Percentiles rank a stretch among this genome's conserved stretches.
Evolutionary conservation across 1,139 yeast genomes (phyloP).

Genomic region (Pichia sp.): DNA sequence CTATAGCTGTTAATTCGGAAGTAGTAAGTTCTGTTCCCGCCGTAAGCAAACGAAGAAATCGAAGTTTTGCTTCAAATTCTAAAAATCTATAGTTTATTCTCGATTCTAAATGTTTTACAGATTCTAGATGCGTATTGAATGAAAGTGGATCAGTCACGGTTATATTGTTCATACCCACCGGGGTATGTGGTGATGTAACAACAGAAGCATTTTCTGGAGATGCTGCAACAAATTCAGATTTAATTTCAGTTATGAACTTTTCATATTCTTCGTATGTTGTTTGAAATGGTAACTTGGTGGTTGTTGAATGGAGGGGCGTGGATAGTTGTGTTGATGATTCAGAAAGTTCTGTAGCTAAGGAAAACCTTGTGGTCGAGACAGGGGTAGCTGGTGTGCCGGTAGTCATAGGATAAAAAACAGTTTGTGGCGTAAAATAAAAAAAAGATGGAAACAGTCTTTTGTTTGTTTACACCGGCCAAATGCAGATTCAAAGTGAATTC

Average conservation of each 20-base stretch:
- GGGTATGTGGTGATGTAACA: slow-evolving; percentile 2
- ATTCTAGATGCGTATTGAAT: slow-evolving; percentile 6
- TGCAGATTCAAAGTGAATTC: too few species aligned
- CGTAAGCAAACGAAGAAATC: slow-evolving; percentile 43
- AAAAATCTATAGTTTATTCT: slow-evolving; percentile 55
- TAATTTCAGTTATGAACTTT: slow-evolving; percentile 3
- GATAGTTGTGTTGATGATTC: not conserved
- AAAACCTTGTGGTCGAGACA: too few species aligned
- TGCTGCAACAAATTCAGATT: not conserved
- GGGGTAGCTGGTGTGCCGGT: too few species aligned
- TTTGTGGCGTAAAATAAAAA: too few species aligned
- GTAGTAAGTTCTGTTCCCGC: slow-evolving; percentile 32
- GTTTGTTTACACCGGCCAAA: too few species aligned
- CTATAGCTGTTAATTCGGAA: slow-evolving; percentile 25
- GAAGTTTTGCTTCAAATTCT: slow-evolving; percentile 64
- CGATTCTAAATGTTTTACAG: slow-evolving; percentile 7
- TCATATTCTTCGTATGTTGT: slow-evolving; percentile 13
- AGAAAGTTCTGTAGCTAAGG: too few species aligned
- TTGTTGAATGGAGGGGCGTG: not conserved
- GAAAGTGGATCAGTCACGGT: slow-evolving; percentile 1
- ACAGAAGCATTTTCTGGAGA: not conserved
- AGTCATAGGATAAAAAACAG: too few species aligned
- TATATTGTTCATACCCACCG: not conserved
- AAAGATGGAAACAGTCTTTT: too few species aligned
- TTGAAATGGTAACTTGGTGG: slow-evolving; percentile 7